These are phyloP conservation scores for Pichia nakasei DNA, from an alignment of 805 yeast species.

Conservation along the genomic window DNA sequence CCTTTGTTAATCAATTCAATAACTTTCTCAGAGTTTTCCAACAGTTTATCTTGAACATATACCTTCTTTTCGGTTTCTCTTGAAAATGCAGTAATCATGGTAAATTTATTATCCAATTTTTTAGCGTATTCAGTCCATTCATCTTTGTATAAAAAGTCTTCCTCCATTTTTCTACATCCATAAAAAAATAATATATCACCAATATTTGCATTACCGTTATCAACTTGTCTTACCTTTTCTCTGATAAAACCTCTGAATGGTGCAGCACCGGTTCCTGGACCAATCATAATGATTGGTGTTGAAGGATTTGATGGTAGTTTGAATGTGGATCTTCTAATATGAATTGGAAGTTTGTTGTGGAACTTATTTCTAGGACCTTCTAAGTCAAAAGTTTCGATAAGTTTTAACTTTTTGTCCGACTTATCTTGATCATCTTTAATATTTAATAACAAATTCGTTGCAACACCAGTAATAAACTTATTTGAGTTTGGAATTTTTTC, in stretches of 20 bases:
- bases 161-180: slow-evolving; percentile 74
- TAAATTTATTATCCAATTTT: slow-evolving; percentile 51
- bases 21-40: slow-evolving; percentile 43
- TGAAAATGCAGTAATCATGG: slow-evolving; percentile 77
- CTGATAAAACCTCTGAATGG: slow-evolving; percentile 94
- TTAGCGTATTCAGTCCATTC: slow-evolving; percentile 81
- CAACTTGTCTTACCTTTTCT: slow-evolving; percentile 61
- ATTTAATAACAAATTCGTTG: slow-evolving; percentile 78
- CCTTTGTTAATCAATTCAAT: slow-evolving; percentile 52
- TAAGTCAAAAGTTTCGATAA: slow-evolving; percentile 55
- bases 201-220: slow-evolving; percentile 39
- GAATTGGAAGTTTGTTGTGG: slow-evolving; percentile 65
- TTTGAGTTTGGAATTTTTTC: slow-evolving; percentile 27
- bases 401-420: slow-evolving; percentile 25
- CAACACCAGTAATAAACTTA: slow-evolving; percentile 67
- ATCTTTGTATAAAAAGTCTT: slow-evolving; percentile 77
- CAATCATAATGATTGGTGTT: slow-evolving; percentile 83
- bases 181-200: slow-evolving; percentile 75
- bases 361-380: slow-evolving; percentile 72
- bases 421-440: slow-evolving; percentile 55
- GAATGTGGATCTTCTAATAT: slow-evolving; percentile 90
- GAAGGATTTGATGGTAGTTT: slow-evolving; percentile 81
- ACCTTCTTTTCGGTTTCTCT: slow-evolving; percentile 60
- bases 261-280: slow-evolving; percentile 99
- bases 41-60: slow-evolving; percentile 78